Percentiles rank a stretch among this genome's conserved stretches.
Conservation (phyloP, 192 early-diverging fungal genomes). For the Thoreauomyces humboldtii region DNA sequence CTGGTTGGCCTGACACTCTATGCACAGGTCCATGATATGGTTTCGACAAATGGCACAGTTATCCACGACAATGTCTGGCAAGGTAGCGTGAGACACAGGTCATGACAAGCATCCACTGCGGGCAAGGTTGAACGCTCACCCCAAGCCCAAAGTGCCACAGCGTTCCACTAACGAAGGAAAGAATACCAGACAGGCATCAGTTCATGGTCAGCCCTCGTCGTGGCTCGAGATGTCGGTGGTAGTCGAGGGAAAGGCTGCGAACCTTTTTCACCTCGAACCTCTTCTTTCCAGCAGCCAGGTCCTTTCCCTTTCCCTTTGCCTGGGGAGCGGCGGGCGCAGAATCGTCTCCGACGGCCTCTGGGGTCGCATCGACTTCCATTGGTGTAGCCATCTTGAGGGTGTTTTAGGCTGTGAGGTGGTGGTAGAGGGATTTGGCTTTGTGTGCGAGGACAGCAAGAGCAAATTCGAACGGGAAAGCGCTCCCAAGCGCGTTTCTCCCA, state of each 20-base stretch:
- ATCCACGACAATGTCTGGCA: slow-evolving; percentile 89
- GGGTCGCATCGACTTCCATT: slow-evolving; percentile 31
- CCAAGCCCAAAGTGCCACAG: slow-evolving; percentile 98
- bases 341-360: slow-evolving; percentile 26
- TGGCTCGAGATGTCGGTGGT: background rate
- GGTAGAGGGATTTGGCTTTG: too few relatives aligned
- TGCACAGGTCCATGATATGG: slow-evolving; percentile 99
- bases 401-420: too few relatives aligned
- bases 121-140: slow-evolving; percentile 41
- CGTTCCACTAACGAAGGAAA: slow-evolving; percentile 78
- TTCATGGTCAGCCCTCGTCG: background rate
- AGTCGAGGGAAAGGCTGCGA: background rate
- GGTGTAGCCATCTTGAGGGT: too few relatives aligned
- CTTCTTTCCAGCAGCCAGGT: slow-evolving; percentile 52
- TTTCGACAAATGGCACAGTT: slow-evolving; percentile 99
- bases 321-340: slow-evolving; percentile 19
- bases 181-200: background rate
- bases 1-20: slow-evolving; percentile 98
- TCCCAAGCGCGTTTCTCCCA: too few relatives aligned
- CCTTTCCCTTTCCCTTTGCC: slow-evolving; percentile 57
- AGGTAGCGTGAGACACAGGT: background rate
- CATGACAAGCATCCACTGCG: background rate
- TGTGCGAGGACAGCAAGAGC: too few relatives aligned
- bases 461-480: too few relatives aligned
- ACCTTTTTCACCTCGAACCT: slow-evolving; percentile 97